phyloP scores from a whole-genome alignment of 2,329 filamentous ascomycete species.

The Fusarium caatingaense region DNA sequence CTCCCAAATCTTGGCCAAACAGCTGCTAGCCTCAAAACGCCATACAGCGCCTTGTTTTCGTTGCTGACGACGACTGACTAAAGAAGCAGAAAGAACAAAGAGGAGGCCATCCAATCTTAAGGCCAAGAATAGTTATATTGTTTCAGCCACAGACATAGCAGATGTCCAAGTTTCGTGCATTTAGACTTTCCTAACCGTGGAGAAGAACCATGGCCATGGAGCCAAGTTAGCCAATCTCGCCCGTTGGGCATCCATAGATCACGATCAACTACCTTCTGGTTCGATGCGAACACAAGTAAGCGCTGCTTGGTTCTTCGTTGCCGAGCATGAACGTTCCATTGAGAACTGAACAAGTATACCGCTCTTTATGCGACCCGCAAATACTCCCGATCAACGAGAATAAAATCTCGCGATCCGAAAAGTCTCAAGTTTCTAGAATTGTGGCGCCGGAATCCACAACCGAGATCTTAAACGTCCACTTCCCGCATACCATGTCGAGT shows the following conservation, averaged over 20 bases:
- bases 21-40: constrained; percentile 26
- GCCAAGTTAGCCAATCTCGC: background rate
- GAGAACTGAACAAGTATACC: constrained; percentile 16
- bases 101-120: constrained; percentile 10
- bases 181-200: constrained; percentile 11
- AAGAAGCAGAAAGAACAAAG: constrained; percentile 22
- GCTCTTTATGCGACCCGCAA: constrained; percentile 30
- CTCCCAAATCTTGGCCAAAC: constrained; percentile 31
- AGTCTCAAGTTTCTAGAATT: constrained; percentile 16
- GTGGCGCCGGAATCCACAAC: constrained; percentile 27
- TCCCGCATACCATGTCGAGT: constrained; percentile 20
- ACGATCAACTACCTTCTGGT: constrained; percentile 2
- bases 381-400: constrained; percentile 8
- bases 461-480: constrained; percentile 26
- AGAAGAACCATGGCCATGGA: background rate
- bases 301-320: background rate
- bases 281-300: constrained; percentile 17
- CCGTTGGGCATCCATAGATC: constrained; percentile 28
- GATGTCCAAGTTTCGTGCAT: constrained; percentile 18
- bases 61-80: constrained; percentile 42
- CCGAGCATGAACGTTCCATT: constrained; percentile 9
- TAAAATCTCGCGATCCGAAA: constrained; percentile 18
- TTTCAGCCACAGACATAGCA: constrained; percentile 22
- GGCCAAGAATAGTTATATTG: background rate
- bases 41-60: constrained; percentile 37